These are phyloP conservation scores for Stagonosporopsis tanaceti DNA, from an alignment of 2,329 filamentous ascomycete species.

Conservation along the genomic window DNA sequence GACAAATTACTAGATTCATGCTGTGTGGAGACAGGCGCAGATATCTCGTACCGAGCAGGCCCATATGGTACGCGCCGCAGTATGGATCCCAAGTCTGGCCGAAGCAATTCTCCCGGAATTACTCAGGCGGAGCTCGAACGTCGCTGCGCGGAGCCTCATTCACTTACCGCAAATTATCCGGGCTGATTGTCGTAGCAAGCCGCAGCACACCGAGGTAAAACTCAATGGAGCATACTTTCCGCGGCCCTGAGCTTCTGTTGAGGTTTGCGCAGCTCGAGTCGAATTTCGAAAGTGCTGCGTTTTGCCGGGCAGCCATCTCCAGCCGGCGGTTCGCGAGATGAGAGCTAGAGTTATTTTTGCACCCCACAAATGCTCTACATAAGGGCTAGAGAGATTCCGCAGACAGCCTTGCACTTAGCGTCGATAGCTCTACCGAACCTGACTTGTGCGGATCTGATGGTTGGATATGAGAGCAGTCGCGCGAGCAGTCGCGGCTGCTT, in stretches of 20 bases:
- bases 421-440: slow-evolving; percentile 2
- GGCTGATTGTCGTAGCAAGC: slow-evolving; percentile 4
- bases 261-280: slow-evolving; percentile 2
- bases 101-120: slow-evolving; percentile 20
- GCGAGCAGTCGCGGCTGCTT: slow-evolving; percentile 2
- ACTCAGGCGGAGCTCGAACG: slow-evolving; percentile 13
- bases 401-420: slow-evolving; percentile 12
- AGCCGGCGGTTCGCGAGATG: slow-evolving; percentile 6
- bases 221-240: slow-evolving; percentile 23
- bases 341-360: slow-evolving; percentile 17
- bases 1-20: slow-evolving; percentile 22
- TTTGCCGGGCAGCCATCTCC: slow-evolving; percentile 1
- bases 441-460: slow-evolving; percentile 6
- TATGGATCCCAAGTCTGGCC: slow-evolving; percentile 10
- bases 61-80: slow-evolving; percentile 10
- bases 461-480: slow-evolving; percentile 12
- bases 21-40: slow-evolving; percentile 19
- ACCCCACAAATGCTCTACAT: slow-evolving; percentile 10
- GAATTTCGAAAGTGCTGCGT: slow-evolving; percentile 3
- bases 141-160: slow-evolving; percentile 17
- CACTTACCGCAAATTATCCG: slow-evolving; percentile 11
- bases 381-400: not conserved
- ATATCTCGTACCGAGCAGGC: slow-evolving; percentile 19
- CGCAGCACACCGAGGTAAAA: slow-evolving; percentile 23
- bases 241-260: slow-evolving; percentile 16